A percentile compares a stretch with the other conserved stretches of the same genome.
Evolutionary conservation across 768 basidiomycete species (phyloP).

Genomic region (Fomitopsis serialis): DNA sequence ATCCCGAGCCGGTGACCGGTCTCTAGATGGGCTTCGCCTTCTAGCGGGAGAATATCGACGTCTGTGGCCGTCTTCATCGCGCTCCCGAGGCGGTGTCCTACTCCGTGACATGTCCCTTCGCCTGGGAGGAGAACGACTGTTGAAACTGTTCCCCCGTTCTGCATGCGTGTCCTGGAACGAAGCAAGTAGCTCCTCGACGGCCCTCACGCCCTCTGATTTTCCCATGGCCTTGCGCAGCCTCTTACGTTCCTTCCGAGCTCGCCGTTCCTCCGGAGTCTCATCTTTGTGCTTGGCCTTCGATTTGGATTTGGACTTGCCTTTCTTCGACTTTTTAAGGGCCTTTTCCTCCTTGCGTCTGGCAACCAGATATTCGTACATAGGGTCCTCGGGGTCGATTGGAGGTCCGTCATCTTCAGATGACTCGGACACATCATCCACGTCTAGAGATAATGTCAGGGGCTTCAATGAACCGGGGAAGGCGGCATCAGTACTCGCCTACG

Average conservation of each 20-base stretch:
- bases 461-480: conserved; percentile 23
- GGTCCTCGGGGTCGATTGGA: conserved; percentile 91
- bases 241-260: conserved; percentile 69
- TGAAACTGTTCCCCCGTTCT: neutral
- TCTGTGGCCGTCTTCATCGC: conserved; percentile 4
- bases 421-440: conserved; percentile 51
- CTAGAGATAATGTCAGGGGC: conserved; percentile 23
- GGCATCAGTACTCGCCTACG: conserved; percentile 31
- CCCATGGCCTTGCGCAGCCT: conserved; percentile 53
- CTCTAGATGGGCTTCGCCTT: conserved; percentile 6
- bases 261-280: conserved; percentile 77
- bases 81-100: conserved; percentile 6
- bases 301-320: conserved; percentile 50
- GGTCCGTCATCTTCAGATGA: conserved; percentile 60
- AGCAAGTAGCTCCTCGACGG: conserved; percentile 61
- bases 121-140: conserved; percentile 6
- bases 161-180: conserved; percentile 32
- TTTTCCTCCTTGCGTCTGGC: conserved; percentile 70
- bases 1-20: conserved; percentile 1
- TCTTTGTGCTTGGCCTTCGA: conserved; percentile 64
- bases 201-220: conserved; percentile 59
- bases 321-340: conserved; percentile 51
- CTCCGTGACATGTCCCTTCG: conserved; percentile 10
- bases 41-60: conserved; percentile 6
- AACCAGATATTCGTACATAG: conserved; percentile 91